These are phyloP conservation scores for Dinochytrium kinnereticum DNA, from an alignment of 371 early-diverging fungal genomes.

Conservation along the genomic window DNA sequence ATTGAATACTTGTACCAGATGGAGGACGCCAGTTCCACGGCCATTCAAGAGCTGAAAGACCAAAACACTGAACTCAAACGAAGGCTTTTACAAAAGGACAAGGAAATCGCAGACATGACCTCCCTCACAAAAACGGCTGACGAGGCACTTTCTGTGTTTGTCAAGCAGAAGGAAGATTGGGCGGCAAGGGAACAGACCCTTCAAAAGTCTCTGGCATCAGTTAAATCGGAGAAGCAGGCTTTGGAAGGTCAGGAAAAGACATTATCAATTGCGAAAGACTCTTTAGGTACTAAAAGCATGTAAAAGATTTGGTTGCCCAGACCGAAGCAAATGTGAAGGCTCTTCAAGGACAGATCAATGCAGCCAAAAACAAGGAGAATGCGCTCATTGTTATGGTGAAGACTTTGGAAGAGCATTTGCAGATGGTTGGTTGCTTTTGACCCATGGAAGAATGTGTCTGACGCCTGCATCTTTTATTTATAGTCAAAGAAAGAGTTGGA, in stretches of 20 bases:
- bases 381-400: constrained; percentile 4
- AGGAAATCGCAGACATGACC: not conserved
- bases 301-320: too few relatives aligned
- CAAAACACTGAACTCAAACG: not conserved
- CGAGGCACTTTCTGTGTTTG: not conserved
- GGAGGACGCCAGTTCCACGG: not conserved
- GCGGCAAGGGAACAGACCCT: not conserved
- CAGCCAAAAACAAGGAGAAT: not conserved
- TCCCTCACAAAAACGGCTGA: not conserved
- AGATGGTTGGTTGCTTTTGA: not conserved
- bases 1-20: not conserved
- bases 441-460: not conserved
- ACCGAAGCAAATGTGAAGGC: too few relatives aligned
- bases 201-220: not conserved
- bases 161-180: not conserved
- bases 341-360: too few relatives aligned
- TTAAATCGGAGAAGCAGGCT: not conserved
- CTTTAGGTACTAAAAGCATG: too few relatives aligned
- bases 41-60: constrained; percentile 6
- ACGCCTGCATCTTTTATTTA: not conserved
- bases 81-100: not conserved
- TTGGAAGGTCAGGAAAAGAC: not conserved
- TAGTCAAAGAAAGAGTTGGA: not conserved
- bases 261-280: too few relatives aligned
- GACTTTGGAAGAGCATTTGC: not conserved